Percentiles rank a stretch among this genome's conserved stretches.
phyloP scores from a whole-genome alignment of 2,329 filamentous ascomycete species.

The Endothia cerciana region DNA sequence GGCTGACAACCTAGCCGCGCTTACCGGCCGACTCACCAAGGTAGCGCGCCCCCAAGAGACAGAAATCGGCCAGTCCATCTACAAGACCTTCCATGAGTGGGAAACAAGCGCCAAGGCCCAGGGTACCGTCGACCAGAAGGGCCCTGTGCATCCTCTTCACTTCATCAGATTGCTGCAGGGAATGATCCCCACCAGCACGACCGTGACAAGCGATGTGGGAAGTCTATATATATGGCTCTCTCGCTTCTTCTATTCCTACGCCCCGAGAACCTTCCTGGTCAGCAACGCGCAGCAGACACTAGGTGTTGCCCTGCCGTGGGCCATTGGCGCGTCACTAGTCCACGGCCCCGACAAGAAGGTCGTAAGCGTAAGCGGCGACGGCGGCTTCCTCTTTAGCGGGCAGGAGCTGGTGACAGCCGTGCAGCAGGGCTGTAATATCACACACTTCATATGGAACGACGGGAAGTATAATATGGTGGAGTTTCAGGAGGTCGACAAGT shows the following conservation, averaged over 20 bases:
- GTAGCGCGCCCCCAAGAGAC: slow-evolving; percentile 43
- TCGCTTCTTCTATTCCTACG: slow-evolving; percentile 48
- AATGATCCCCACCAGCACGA: slow-evolving; percentile 44
- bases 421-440: slow-evolving; percentile 51
- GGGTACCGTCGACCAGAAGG: slow-evolving; percentile 29
- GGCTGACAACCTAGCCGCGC: slow-evolving; percentile 43
- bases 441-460: slow-evolving; percentile 56
- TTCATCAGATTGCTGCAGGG: slow-evolving; percentile 49
- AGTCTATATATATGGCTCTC: slow-evolving; percentile 55
- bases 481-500: slow-evolving; percentile 55
- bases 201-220: slow-evolving; percentile 50
- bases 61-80: slow-evolving; percentile 39
- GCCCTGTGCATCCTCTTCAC: slow-evolving; percentile 48
- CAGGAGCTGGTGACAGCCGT: slow-evolving; percentile 52
- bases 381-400: slow-evolving; percentile 53
- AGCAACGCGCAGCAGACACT: slow-evolving; percentile 55
- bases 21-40: slow-evolving; percentile 38
- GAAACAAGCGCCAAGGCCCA: slow-evolving; percentile 33
- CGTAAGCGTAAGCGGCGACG: slow-evolving; percentile 49
- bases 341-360: slow-evolving; percentile 49
- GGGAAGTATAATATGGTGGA: slow-evolving; percentile 55
- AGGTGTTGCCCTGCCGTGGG: slow-evolving; percentile 52
- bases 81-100: slow-evolving; percentile 43
- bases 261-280: slow-evolving; percentile 48
- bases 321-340: slow-evolving; percentile 49